Conservation (phyloP, 106 monocot genomes). For the Allium fistulosum region DNA sequence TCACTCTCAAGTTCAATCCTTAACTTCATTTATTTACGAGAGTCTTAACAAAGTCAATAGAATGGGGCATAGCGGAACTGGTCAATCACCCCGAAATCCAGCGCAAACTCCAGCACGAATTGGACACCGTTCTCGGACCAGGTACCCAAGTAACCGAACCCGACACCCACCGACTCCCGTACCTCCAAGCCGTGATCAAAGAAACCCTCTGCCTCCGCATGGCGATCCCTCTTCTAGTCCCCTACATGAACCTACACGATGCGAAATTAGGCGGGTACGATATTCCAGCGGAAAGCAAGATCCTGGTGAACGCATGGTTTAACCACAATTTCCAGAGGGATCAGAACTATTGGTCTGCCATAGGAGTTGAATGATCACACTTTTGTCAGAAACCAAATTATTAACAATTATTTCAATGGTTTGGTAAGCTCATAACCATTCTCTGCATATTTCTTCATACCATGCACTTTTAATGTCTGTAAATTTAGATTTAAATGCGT, state of each 20-base stretch:
- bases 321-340: too few species aligned
- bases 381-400: too few species aligned
- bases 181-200: conserved; percentile 59
- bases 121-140: conserved; percentile 50
- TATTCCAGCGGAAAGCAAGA: conserved; percentile 67
- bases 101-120: conserved; percentile 32
- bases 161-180: conserved; percentile 53
- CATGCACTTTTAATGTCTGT: too few species aligned
- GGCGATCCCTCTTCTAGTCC: conserved; percentile 71
- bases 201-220: conserved; percentile 69
- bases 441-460: too few species aligned
- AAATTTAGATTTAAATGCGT: too few species aligned
- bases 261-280: conserved; percentile 60
- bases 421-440: too few species aligned
- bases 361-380: too few species aligned
- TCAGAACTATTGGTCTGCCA: too few species aligned
- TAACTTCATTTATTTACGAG: too few species aligned
- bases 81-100: conserved; percentile 63
- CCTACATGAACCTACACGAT: conserved; percentile 70
- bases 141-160: conserved; percentile 50
- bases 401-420: too few species aligned
- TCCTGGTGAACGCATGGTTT: conserved; percentile 85
- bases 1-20: too few species aligned
- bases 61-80: conserved; percentile 62
- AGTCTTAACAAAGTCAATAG: too few species aligned